phyloP scores from a whole-genome alignment of 2,329 filamentous ascomycete species.

The Pseudopyrenochaeta lycopersici region DNA sequence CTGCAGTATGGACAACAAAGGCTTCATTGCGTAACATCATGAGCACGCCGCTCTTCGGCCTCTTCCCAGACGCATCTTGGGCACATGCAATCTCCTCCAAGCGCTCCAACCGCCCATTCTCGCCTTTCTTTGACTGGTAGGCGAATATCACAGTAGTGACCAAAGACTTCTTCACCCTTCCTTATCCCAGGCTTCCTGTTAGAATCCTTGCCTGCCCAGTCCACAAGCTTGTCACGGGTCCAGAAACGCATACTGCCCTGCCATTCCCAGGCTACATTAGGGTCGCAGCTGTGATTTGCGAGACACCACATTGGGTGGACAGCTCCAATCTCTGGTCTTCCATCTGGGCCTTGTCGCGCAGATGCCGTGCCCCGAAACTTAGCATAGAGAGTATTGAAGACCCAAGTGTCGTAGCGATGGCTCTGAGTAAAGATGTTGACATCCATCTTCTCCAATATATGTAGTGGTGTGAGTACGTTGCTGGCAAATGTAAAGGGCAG shows the following conservation, averaged over 20 bases:
- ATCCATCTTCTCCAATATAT: constrained; percentile 85
- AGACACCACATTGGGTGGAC: constrained; percentile 97
- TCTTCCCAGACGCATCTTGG: constrained; percentile 79
- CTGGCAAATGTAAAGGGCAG: constrained; percentile 81
- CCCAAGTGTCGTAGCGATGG: constrained; percentile 74
- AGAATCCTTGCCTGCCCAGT: constrained; percentile 53
- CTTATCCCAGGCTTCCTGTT: constrained; percentile 67
- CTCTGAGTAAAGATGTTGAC: constrained; percentile 72
- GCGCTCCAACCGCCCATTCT: constrained; percentile 86
- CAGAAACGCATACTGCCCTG: constrained; percentile 77
- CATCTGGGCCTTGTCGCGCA: constrained; percentile 74
- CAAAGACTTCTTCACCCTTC: constrained; percentile 84
- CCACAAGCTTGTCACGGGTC: constrained; percentile 67
- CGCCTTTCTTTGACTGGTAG: constrained; percentile 80
- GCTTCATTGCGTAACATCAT: background rate
- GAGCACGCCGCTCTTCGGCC: constrained; percentile 2
- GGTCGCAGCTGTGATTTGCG: constrained; percentile 95
- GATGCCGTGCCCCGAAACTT: constrained; percentile 93
- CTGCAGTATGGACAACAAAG: background rate
- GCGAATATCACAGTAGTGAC: constrained; percentile 91
- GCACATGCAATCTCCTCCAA: constrained; percentile 92
- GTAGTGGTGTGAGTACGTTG: constrained; percentile 77
- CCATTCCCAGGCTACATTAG: constrained; percentile 96
- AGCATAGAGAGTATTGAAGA: constrained; percentile 89
- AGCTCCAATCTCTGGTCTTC: constrained; percentile 87